Evolutionary conservation across 805 yeast species (phyloP).

Genomic region (Candida adriatica): DNA sequence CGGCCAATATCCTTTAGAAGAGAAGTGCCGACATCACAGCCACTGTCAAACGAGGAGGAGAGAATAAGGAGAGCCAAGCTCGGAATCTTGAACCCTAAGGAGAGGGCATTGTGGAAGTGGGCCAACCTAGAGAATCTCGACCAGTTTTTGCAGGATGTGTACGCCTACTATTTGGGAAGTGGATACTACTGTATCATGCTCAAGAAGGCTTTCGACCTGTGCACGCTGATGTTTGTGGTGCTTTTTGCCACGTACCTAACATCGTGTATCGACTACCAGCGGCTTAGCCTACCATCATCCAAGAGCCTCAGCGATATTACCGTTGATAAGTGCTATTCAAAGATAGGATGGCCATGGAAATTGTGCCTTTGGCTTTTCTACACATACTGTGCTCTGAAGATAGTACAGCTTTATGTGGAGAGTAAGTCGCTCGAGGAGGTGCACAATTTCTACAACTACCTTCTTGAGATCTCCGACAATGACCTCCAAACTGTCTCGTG

Average conservation of each 20-base stretch:
- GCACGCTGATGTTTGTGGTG: slow-evolving; percentile 74
- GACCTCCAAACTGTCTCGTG: slow-evolving; percentile 92
- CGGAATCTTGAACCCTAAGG: slow-evolving; percentile 51
- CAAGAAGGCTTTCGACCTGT: slow-evolving; percentile 56
- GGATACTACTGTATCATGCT: slow-evolving; percentile 78
- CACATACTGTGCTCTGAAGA: slow-evolving; percentile 43
- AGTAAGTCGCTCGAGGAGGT: slow-evolving; percentile 65
- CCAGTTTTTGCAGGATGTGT: slow-evolving; percentile 74
- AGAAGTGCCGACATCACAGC: slow-evolving; percentile 2
- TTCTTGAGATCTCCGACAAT: slow-evolving; percentile 65
- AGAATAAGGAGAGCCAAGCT: slow-evolving; percentile 23
- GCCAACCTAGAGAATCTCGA: slow-evolving; percentile 93
- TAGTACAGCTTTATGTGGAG: slow-evolving; percentile 53
- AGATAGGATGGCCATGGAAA: slow-evolving; percentile 47
- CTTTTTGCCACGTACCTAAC: slow-evolving; percentile 71
- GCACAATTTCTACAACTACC: slow-evolving; percentile 64
- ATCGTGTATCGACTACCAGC: slow-evolving; percentile 70
- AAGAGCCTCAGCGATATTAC: slow-evolving; percentile 26
- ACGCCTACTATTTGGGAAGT: slow-evolving; percentile 76
- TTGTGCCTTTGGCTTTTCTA: slow-evolving; percentile 57
- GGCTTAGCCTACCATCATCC: slow-evolving; percentile 27
- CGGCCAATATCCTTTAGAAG: slow-evolving; percentile 11
- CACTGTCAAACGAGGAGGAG: slow-evolving; percentile 14
- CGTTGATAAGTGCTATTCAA: slow-evolving; percentile 31
- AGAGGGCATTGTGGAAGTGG: slow-evolving; percentile 91